Percentiles rank a stretch among this genome's conserved stretches.
These are phyloP conservation scores for Dioszegia crocea DNA, from an alignment of 768 basidiomycete genomes.

Conservation along the genomic window DNA sequence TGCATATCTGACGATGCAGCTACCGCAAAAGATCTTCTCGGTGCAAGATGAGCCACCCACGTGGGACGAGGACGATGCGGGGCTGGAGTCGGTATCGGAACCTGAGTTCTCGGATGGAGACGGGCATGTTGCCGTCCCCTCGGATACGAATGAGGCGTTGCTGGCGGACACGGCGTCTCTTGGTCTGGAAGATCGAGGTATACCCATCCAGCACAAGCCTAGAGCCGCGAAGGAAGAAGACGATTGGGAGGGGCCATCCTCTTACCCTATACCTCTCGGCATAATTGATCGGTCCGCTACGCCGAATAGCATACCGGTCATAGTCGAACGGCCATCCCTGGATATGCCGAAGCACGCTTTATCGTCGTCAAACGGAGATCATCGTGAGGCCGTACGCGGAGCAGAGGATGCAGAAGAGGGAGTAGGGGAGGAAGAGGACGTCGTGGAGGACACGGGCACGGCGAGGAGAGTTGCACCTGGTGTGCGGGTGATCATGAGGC, in stretches of 20 bases:
- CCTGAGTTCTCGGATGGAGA: conserved; percentile 51
- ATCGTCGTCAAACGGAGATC: background rate
- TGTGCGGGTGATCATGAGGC: background rate
- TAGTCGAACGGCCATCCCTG: conserved; percentile 8
- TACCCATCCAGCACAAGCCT: background rate
- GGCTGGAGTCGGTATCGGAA: conserved; percentile 76
- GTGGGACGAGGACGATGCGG: conserved; percentile 65
- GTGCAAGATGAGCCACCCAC: conserved; percentile 81
- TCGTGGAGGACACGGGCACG: background rate
- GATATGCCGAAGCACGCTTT: conserved; percentile 3
- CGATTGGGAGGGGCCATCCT: background rate
- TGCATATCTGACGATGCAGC: conserved; percentile 41
- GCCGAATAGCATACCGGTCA: conserved; percentile 4
- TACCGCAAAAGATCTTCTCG: conserved; percentile 68
- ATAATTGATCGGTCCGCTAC: conserved; percentile 1
- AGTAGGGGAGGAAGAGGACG: background rate
- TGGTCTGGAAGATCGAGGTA: background rate
- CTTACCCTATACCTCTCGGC: background rate
- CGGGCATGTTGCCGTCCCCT: background rate
- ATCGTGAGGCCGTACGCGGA: too few species aligned
- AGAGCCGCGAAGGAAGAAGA: background rate
- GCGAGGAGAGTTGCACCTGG: background rate
- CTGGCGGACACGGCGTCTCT: background rate
- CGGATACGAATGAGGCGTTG: background rate
- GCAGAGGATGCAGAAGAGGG: background rate